A percentile compares a stretch with the other conserved stretches of the same genome.
Evolutionary conservation across 2,329 filamentous ascomycete genomes (phyloP).

Genomic region (Diaporthe destruens): DNA sequence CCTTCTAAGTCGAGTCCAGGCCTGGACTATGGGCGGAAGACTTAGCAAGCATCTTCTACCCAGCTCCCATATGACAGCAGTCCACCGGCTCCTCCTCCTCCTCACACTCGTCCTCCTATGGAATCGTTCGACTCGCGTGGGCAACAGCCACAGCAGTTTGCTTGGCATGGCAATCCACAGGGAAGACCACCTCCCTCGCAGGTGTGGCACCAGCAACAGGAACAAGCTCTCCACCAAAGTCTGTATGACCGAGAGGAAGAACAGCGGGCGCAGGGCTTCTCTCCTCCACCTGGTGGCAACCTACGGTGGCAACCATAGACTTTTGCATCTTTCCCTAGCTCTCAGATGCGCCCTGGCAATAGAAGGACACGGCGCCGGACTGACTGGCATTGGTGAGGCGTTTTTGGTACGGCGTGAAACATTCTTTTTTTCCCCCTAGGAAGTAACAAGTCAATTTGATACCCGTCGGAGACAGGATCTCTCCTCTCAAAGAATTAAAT

Average conservation of each 20-base stretch:
- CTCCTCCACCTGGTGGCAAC: background rate
- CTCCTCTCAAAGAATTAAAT: slow-evolving; percentile 12
- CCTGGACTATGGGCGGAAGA: background rate
- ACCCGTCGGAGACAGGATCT: background rate
- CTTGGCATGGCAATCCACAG: background rate
- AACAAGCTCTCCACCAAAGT: slow-evolving; percentile 21
- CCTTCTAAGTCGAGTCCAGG: background rate
- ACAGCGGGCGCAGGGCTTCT: slow-evolving; percentile 13
- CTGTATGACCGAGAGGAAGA: background rate
- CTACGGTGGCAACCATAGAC: slow-evolving; percentile 14
- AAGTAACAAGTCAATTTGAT: background rate
- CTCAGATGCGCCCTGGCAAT: background rate
- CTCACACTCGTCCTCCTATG: slow-evolving; percentile 5
- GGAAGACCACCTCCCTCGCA: slow-evolving; percentile 2
- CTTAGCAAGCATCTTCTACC: background rate
- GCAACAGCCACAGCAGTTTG: background rate
- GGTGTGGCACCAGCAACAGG: slow-evolving; percentile 23
- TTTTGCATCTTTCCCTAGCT: background rate
- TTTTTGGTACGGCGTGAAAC: background rate
- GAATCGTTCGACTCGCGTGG: background rate
- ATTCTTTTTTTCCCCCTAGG: background rate
- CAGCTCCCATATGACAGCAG: background rate
- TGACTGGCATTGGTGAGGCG: background rate
- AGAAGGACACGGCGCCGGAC: background rate
- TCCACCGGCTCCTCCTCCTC: background rate